Base-by-base conservation (phyloP, 148 eudicot species). In the Nepenthes gracilis region DNA sequence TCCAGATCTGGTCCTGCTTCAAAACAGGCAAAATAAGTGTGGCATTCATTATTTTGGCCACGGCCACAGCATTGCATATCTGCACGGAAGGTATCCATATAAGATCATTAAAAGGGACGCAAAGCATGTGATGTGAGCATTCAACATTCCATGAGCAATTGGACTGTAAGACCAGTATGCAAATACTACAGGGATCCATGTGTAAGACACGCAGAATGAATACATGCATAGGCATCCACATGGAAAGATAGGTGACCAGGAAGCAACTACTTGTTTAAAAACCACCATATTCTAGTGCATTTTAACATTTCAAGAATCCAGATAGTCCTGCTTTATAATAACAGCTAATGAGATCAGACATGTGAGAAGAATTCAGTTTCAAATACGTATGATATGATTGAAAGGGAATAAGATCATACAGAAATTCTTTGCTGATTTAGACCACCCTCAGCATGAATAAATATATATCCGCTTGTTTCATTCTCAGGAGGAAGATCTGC, bases 11-110 rank as follows among this genome's bases (percentile, higher is more conserved):
- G 59, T 93, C 99, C 72, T 93, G 99, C 85, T 93, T 93, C 79
- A 93, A 69, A 77, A 93, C 96, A 45, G 99, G 99, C 72, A 93
- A 67, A 65, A 93, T 93, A 66, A 93, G 99, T 51, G 99, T 93
- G 54, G 81, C 95, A 78, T 86, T 88, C 87, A 93, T 60, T 67
- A 93, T 86, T 74, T 88, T 93, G 59, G 99, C 99, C 65, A 93
- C 99, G 36, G 84, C 99, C 67, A 93, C 99, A 64, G 99, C 99
- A 81, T 93, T 93, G 82, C 99, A 93, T 75, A 93, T 91, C 97
- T 91, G 80, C 81, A 72, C 59, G 53, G 49, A 60, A 60, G 23
- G 23, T 23, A 23, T 23, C 58, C 32, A 43, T 64, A 74, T 43
- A 47, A 43, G 57, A 43, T 37, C 12, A 35, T 56, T 55, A 55